These are phyloP conservation scores for Neoboletus brunneissimus DNA, from an alignment of 768 basidiomycete genomes.

Conservation along the genomic window DNA sequence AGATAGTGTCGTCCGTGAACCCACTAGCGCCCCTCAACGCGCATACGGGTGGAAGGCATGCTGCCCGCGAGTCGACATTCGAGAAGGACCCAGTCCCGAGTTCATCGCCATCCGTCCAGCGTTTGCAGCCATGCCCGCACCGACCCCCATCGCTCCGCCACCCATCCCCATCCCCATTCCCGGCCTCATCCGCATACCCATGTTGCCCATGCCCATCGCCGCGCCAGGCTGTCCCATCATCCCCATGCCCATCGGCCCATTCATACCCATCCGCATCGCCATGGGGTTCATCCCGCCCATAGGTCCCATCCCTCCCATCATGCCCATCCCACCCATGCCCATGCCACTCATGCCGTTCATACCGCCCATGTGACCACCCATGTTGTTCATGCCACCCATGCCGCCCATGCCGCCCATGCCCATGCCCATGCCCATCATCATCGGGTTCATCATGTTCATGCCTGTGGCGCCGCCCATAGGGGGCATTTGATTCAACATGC, in stretches of 20 bases:
- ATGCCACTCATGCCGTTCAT: constrained; percentile 21
- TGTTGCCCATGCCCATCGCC: constrained; percentile 23
- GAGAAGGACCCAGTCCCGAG: constrained; percentile 46
- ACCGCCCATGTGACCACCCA: constrained; percentile 19
- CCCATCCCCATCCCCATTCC: constrained; percentile 42
- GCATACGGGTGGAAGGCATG: constrained; percentile 67
- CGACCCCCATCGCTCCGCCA: constrained; percentile 38
- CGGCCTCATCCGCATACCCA: constrained; percentile 36
- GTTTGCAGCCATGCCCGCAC: constrained; percentile 28
- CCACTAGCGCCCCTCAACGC: constrained; percentile 36
- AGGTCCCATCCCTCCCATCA: constrained; percentile 33
- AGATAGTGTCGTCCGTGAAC: constrained; percentile 11
- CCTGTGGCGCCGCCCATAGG: constrained; percentile 45
- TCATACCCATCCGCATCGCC: constrained; percentile 38
- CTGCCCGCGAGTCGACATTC: constrained; percentile 51
- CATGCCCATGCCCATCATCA: constrained; percentile 48
- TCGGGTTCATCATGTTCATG: constrained; percentile 52
- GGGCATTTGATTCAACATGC: constrained; percentile 39
- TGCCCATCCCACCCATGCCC: constrained; percentile 36
- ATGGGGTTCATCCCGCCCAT: constrained; percentile 30
- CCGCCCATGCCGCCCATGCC: constrained; percentile 42
- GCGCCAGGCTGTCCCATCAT: constrained; percentile 31
- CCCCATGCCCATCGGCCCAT: constrained; percentile 37
- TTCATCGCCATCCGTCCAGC: constrained; percentile 42
- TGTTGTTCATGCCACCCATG: constrained; percentile 35